Evolutionary conservation across 306 rosid genomes (phyloP).

Genomic region (Bauhinia variegata): DNA sequence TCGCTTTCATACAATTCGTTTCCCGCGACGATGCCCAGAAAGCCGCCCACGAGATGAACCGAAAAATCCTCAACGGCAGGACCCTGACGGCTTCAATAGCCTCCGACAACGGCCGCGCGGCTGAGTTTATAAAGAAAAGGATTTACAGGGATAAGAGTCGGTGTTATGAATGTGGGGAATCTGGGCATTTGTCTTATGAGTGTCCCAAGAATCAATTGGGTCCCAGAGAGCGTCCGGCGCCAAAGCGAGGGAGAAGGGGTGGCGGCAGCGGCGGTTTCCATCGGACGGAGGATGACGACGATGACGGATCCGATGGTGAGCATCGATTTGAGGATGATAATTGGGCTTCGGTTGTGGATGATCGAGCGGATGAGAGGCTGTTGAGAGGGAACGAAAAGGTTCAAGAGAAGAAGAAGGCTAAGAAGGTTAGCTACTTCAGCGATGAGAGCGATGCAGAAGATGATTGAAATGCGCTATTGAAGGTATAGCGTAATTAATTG

Average conservation of each 20-base stretch:
- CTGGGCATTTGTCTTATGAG: slow-evolving; percentile 80
- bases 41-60: slow-evolving; percentile 59
- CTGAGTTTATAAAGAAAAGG: slow-evolving; percentile 74
- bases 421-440: slow-evolving; percentile 75
- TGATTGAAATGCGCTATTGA: slow-evolving; percentile 35
- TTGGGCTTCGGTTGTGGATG: slow-evolving; percentile 88
- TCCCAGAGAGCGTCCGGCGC: slow-evolving; percentile 62
- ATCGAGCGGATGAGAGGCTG: slow-evolving; percentile 52
- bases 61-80: slow-evolving; percentile 73
- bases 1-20: slow-evolving; percentile 83
- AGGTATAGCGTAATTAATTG: slow-evolving; percentile 9
- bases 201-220: slow-evolving; percentile 82
- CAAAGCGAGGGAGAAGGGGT: slow-evolving; percentile 44
- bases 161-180: slow-evolving; percentile 82
- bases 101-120: slow-evolving; percentile 85
- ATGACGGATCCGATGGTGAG: slow-evolving; percentile 23
- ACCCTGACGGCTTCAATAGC: slow-evolving; percentile 75
- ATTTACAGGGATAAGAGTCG: slow-evolving; percentile 71
- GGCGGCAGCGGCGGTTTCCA: slow-evolving; percentile 40
- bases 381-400: slow-evolving; percentile 37
- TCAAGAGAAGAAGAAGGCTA: slow-evolving; percentile 54
- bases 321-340: slow-evolving; percentile 75
- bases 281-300: neutral
- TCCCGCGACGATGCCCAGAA: slow-evolving; percentile 65
- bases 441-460: slow-evolving; percentile 79